Evolutionary conservation across 108 stramenopile species (phyloP).

Genomic region (Pseudonitzschia multiseries): DNA sequence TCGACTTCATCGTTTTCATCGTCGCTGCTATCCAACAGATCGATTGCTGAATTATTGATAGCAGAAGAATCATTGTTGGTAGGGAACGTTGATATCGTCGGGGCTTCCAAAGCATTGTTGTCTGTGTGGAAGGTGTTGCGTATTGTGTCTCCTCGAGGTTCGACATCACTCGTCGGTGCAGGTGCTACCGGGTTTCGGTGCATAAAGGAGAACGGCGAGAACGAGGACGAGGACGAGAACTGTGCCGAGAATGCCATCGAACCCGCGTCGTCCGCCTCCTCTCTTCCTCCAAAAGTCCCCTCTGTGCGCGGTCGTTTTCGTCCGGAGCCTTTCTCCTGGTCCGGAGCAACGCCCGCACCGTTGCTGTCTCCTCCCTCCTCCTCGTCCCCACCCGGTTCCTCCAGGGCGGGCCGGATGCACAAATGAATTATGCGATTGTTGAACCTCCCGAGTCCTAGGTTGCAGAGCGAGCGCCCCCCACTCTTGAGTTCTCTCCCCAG

Average conservation of each 20-base stretch:
- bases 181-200: background rate
- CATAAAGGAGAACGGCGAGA: background rate
- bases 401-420: slow-evolving; percentile 18
- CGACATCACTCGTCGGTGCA: background rate
- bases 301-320: background rate
- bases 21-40: slow-evolving; percentile 12
- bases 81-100: background rate
- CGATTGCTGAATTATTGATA: slow-evolving; percentile 8
- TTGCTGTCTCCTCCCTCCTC: background rate
- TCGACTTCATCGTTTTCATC: slow-evolving; percentile 13
- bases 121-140: background rate
- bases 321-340: background rate
- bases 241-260: background rate
- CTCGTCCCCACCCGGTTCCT: background rate
- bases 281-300: background rate
- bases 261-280: background rate
- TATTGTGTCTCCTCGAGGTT: background rate
- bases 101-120: background rate
- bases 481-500: slow-evolving; percentile 75
- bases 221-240: background rate
- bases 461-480: slow-evolving; percentile 50
- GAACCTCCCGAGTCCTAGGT: slow-evolving; percentile 48
- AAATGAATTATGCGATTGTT: slow-evolving; percentile 26
- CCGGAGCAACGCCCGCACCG: background rate
- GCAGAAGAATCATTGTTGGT: background rate